Conservation (phyloP, 73 alveolate genomes). For the Breviolum minutum region DNA sequence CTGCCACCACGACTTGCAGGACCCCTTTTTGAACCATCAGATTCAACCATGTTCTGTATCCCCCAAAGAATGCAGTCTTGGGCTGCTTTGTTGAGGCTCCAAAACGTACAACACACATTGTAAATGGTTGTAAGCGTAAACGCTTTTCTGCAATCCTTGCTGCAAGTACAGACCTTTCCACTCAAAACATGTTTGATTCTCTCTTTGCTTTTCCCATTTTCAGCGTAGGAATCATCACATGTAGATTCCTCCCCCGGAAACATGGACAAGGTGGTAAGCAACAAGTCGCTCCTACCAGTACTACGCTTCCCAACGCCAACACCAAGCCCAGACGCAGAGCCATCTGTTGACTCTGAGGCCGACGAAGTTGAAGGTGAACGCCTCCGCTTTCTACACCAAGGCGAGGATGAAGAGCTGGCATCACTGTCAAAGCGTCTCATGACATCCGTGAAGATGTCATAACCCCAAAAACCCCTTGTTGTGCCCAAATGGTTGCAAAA, state of each 20-base stretch:
- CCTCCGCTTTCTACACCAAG: background rate
- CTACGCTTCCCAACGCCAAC: background rate
- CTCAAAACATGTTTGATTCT: background rate
- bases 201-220: background rate
- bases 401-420: background rate
- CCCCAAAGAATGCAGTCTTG: conserved; percentile 5
- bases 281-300: background rate
- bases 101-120: background rate
- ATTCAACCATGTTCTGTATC: background rate
- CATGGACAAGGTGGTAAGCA: background rate
- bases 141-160: background rate
- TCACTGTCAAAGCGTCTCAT: background rate
- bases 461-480: background rate
- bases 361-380: background rate
- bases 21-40: background rate
- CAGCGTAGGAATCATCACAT: background rate
- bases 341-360: background rate
- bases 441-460: background rate
- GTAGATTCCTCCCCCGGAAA: background rate
- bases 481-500: background rate
- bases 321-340: background rate
- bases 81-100: background rate
- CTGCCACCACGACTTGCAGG: background rate
- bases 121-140: background rate
- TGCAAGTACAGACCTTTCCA: background rate